Evolutionary conservation across 805 yeast species (phyloP).

Genomic region (Scheffersomyces spartinae): DNA sequence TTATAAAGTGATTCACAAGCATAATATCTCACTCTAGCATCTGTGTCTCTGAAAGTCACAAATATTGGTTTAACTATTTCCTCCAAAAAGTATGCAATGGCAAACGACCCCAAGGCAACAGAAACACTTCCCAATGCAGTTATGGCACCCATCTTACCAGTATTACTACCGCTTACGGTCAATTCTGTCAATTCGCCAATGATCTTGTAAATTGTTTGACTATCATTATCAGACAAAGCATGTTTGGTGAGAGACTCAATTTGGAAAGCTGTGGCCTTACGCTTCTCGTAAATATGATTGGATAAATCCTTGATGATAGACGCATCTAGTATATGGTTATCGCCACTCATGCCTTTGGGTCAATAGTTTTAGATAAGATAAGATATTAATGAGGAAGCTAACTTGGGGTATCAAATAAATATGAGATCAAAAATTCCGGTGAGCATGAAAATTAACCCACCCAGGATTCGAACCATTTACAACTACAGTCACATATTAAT

Average conservation of each 20-base stretch:
- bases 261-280: constrained; percentile 43
- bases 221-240: constrained; percentile 48
- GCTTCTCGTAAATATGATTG: constrained; percentile 33
- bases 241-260: constrained; percentile 69
- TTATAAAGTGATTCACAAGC: constrained; percentile 95
- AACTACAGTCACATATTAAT: background rate
- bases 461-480: constrained; percentile 5
- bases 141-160: constrained; percentile 83
- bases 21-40: constrained; percentile 91
- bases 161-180: constrained; percentile 60
- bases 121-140: constrained; percentile 95
- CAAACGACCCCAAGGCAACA: constrained; percentile 77
- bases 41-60: constrained; percentile 94
- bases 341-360: constrained; percentile 16
- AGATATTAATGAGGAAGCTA: no score
- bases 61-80: constrained; percentile 86
- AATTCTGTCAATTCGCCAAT: constrained; percentile 71
- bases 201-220: constrained; percentile 45
- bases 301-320: constrained; percentile 30
- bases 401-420: no score
- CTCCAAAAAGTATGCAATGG: constrained; percentile 73
- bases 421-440: no score
- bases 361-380: constrained; percentile 4
- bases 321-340: constrained; percentile 21
- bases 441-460: no score